Base-by-base conservation (phyloP, 306 rosid genomes). In the Sechiopsis laciniata region DNA sequence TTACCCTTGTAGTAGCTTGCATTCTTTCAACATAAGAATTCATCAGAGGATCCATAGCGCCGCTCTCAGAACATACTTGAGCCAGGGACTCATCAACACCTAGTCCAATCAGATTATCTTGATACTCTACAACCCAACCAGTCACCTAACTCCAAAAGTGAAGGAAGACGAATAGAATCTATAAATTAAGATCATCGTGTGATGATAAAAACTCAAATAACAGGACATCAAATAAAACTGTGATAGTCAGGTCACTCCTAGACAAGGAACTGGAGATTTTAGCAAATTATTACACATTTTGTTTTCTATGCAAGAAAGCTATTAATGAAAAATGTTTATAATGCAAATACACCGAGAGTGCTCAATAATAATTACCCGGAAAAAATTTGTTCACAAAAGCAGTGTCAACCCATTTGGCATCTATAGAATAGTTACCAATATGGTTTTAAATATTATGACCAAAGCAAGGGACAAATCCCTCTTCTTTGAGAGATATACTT, bases 1-100 rank as follows among this genome's bases (percentile, higher is more conserved):
- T 74, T 89, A 94, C 99, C 89, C 87, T 89, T 75, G 97, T 91
- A 26, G 96, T 94, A 65, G 97, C 99, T 83, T 94, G 97, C 99
- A 94, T 91, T 86, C 99, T 83, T 82, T 94, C 99, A 48, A 91
- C 96, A 80, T 94, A 94, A 0, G 99, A 86, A 73, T 94, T 91
- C 99, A 94, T 89, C 32, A 94, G 89, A 73, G 99, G 97, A 80
- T 94, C 99, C 99, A 94, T 89, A 74, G 99, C 87, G 84, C 99
- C 99, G 78, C 99, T 87, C 86, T 94, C 99, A 35, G 97, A 90
- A 81, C 99, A 94, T 54, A 94, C 97, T 86, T 94, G 99, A 73
- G 99, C 95, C 56, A 94, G 83, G 79, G 96, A 82, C 67, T 91
- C 99, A 13, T 94, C 99, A 57, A 94, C 99, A 51, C 97, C 99